Base-by-base conservation (phyloP, 2,329 filamentous ascomycete species). In the Verticillium longisporum region DNA sequence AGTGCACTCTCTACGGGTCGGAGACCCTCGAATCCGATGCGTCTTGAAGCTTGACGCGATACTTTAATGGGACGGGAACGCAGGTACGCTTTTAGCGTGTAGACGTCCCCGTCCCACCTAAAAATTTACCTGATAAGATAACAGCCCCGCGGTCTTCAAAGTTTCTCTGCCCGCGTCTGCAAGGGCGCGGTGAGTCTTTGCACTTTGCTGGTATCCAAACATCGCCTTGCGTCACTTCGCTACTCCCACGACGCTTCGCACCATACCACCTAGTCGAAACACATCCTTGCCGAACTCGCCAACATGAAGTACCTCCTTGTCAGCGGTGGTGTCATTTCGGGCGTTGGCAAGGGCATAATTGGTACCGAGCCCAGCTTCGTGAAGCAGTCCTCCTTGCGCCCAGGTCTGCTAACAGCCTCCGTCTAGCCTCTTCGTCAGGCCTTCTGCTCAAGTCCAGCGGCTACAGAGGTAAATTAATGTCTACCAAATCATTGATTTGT, bases 351-450 rank as follows among this genome's bases (percentile, higher is more conserved):
- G 70, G 79, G 88, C 75, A 86, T 89, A 61, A 89, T 90, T 54
- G 62, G 62, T 58, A 45, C 36, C 56, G 32, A 18, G 14, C 32
- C 55, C 32, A 56, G 55, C 55, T 56, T 15, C 4, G 34, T 9
- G 32, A 21, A 6, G 32, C n/a, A 56, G 32, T 37, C 13, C 32
- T n/a, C 6, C 55, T 31, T n/a, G n/a, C 41, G 18, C n/a, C 41
- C 41, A 50, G 41, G 9, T 50, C 41, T 21, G 9, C 41, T 50
- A 50, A 50, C 18, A n/a, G 3, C n/a, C 33, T 60, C 15, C 15
- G 15, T n/a, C 15, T 59, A 86, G 88, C 88, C 74, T 89, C 87
- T 68, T 88, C 85, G 61, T 87, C 88, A 45, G 89, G 89, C 57
- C 79, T 92, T 61, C 61, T 74, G 60, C 41, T 50, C 41, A 50